A percentile compares a stretch with the other conserved stretches of the same genome.
phyloP scores from a whole-genome alignment of 768 basidiomycete genomes.

The Mrakia gelida region DNA sequence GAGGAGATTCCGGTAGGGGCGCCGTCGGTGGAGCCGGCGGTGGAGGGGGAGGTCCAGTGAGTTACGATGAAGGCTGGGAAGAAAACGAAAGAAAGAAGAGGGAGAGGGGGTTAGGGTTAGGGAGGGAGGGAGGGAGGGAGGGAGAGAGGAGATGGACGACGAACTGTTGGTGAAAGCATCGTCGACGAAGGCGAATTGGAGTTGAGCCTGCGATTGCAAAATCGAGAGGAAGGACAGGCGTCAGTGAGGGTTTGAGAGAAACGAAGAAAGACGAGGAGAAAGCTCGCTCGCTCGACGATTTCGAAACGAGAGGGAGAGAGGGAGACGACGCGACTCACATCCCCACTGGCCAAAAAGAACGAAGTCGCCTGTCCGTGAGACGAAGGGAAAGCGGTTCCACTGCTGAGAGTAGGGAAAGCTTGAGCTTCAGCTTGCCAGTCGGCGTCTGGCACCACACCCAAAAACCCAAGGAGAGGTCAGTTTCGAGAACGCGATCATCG shows the following conservation, averaged over 20 bases:
- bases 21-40: slow-evolving; percentile 34
- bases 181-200: slow-evolving; percentile 73
- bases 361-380: slow-evolving; percentile 64
- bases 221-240: no score
- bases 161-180: slow-evolving; percentile 45
- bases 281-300: no score
- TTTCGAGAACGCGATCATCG: neutral
- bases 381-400: slow-evolving; percentile 60
- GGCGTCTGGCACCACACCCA: slow-evolving; percentile 51
- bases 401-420: slow-evolving; percentile 52
- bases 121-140: no score
- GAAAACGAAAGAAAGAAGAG: neutral
- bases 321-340: slow-evolving; percentile 31
- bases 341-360: slow-evolving; percentile 56
- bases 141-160: neutral
- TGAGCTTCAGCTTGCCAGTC: slow-evolving; percentile 72
- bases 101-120: no score
- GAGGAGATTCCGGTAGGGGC: slow-evolving; percentile 40
- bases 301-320: no score
- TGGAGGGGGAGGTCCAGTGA: slow-evolving; percentile 31
- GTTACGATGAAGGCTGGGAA: slow-evolving; percentile 25
- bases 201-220: slow-evolving; percentile 49
- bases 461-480: neutral
- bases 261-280: no score
- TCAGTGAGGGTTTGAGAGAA: no score